These are phyloP conservation scores for Amorphotheca resinae DNA, from an alignment of 495 filamentous ascomycete species.

Conservation along the genomic window DNA sequence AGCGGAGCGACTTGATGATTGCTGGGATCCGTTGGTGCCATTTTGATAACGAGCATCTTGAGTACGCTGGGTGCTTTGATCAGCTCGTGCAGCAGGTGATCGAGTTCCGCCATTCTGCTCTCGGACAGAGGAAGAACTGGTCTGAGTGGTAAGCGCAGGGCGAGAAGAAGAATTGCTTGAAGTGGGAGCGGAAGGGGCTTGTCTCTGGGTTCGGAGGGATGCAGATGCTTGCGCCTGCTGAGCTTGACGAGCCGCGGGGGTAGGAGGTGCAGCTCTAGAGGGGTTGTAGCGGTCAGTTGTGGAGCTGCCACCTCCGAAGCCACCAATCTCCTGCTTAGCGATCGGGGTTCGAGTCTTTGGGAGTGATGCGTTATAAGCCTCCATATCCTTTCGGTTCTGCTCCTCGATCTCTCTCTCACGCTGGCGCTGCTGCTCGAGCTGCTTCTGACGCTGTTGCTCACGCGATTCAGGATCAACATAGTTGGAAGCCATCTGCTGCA, in stretches of 20 bases:
- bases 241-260: conserved; percentile 38
- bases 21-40: conserved; percentile 7
- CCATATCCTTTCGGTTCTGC: conserved; percentile 57
- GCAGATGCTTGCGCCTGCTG: conserved; percentile 22
- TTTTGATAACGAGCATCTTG: conserved; percentile 20
- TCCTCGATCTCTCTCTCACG: conserved; percentile 54
- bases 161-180: conserved; percentile 19
- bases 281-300: conserved; percentile 69
- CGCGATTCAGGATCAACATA: conserved; percentile 29
- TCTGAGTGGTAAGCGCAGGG: conserved; percentile 29
- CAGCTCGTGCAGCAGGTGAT: conserved; percentile 9
- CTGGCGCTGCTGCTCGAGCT: conserved; percentile 24
- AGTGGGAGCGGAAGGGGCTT: conserved; percentile 38
- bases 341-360: conserved; percentile 62
- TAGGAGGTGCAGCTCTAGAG: conserved; percentile 51
- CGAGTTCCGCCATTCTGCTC: conserved; percentile 11
- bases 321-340: conserved; percentile 81
- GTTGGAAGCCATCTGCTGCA: conserved; percentile 32
- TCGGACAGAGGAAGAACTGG: conserved; percentile 24
- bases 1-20: conserved; percentile 39
- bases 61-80: conserved; percentile 10
- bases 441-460: conserved; percentile 26
- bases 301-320: conserved; percentile 33
- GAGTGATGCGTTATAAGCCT: conserved; percentile 76
- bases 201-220: conserved; percentile 39